Evolutionary conservation across 1,139 yeast genomes (phyloP).

Genomic region (Scheffersomyces insectosa): DNA sequence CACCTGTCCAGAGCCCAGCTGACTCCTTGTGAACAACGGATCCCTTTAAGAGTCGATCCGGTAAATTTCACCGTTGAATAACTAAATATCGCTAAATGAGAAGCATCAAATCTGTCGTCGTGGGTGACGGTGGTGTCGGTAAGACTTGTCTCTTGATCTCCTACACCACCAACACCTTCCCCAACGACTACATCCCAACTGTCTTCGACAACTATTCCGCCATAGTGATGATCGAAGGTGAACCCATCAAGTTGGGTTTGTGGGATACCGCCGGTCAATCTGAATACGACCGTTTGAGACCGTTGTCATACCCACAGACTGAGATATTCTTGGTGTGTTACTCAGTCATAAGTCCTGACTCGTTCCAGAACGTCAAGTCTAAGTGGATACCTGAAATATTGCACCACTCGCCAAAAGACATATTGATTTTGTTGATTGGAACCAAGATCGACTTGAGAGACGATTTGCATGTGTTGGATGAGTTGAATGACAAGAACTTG

Average conservation of each 20-base stretch:
- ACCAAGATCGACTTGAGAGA: conserved; percentile 86
- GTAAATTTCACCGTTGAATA: too few species aligned
- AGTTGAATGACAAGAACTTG: conserved; percentile 61
- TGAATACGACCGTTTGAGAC: conserved; percentile 89
- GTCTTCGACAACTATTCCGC: conserved; percentile 59
- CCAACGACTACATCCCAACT: conserved; percentile 87
- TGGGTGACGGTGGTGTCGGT: conserved; percentile 98
- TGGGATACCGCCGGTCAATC: conserved; percentile 99
- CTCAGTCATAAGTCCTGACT: conserved; percentile 79
- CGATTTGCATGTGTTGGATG: conserved; percentile 73
- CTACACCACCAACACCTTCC: conserved; percentile 83
- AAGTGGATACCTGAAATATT: conserved; percentile 88
- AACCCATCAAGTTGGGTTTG: conserved; percentile 76
- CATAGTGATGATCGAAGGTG: conserved; percentile 80
- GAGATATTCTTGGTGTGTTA: conserved; percentile 87
- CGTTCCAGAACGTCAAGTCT: conserved; percentile 72
- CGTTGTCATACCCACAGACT: conserved; percentile 89
- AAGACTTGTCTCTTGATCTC: conserved; percentile 89
- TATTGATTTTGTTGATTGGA: conserved; percentile 77
- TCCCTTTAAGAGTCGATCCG: too few species aligned
- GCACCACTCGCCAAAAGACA: conserved; percentile 79
- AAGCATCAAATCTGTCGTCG: conserved; percentile 92
- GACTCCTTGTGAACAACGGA: too few species aligned
- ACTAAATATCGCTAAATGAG: conserved; percentile 49
- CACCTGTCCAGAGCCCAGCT: too few species aligned